Evolutionary conservation across 2,329 filamentous ascomycete species (phyloP).

Genomic region (Thermoascus crustaceus): DNA sequence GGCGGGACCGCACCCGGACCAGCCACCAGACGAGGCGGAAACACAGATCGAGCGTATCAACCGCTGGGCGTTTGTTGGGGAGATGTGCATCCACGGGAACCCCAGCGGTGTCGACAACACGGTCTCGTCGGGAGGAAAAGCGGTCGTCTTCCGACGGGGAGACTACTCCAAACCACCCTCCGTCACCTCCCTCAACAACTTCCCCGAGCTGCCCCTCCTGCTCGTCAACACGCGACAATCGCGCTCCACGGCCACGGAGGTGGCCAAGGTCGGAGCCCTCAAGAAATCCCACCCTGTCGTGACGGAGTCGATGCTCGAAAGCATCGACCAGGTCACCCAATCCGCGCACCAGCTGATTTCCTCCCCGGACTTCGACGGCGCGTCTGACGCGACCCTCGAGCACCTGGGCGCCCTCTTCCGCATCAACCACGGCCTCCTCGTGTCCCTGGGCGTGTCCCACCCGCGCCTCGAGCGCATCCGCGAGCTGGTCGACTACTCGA

Average conservation of each 20-base stretch:
- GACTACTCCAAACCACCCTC: constrained; percentile 69
- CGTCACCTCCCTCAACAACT: constrained; percentile 71
- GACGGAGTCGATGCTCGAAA: constrained; percentile 71
- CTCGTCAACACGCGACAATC: constrained; percentile 82
- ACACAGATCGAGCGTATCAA: constrained; percentile 93
- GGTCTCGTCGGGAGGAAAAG: constrained; percentile 86
- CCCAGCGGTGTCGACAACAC: constrained; percentile 97
- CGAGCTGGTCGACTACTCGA: constrained; percentile 80
- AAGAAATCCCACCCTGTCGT: constrained; percentile 65
- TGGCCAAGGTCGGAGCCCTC: constrained; percentile 73
- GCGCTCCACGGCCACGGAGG: constrained; percentile 77
- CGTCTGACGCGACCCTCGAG: constrained; percentile 55
- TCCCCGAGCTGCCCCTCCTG: constrained; percentile 84
- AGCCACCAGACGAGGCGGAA: constrained; percentile 78
- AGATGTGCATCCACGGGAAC: constrained; percentile 96
- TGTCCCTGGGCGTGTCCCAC: constrained; percentile 89
- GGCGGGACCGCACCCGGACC: constrained; percentile 83
- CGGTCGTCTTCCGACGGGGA: constrained; percentile 76
- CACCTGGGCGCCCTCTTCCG: constrained; percentile 80
- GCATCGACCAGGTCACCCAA: constrained; percentile 61
- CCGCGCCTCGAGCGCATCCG: constrained; percentile 85
- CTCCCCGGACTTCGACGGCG: constrained; percentile 59
- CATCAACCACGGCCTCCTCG: constrained; percentile 86
- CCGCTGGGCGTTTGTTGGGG: constrained; percentile 91
- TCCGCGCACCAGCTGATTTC: constrained; percentile 49